Evolutionary conservation across 2,329 filamentous ascomycete species (phyloP).

Genomic region (Endocalyx cinctus): DNA sequence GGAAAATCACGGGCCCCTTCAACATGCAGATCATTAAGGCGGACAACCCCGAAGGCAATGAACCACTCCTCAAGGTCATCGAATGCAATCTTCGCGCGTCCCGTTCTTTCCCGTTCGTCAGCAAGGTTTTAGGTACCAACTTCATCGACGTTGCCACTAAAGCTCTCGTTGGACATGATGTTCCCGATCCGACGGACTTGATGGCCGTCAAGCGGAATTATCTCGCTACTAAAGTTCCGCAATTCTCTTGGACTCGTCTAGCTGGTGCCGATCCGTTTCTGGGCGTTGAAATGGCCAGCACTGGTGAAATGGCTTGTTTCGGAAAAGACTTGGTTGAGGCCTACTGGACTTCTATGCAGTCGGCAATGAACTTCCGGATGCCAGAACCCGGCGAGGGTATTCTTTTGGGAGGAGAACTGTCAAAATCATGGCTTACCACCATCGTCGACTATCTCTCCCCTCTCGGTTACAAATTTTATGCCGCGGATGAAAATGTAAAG

Average conservation of each 20-base stretch:
- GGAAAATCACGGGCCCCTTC: constrained; percentile 96
- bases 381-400: constrained; percentile 93
- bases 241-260: constrained; percentile 98
- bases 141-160: constrained; percentile 95
- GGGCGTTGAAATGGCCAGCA: constrained; percentile 95
- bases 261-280: constrained; percentile 96
- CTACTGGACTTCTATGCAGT: constrained; percentile 95
- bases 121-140: constrained; percentile 93
- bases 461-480: constrained; percentile 91
- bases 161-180: constrained; percentile 78
- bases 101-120: constrained; percentile 96
- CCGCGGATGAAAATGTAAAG: constrained; percentile 79
- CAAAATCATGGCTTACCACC: constrained; percentile 65
- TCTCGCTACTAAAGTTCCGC: constrained; percentile 93
- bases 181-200: constrained; percentile 79
- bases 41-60: constrained; percentile 67
- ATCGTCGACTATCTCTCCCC: constrained; percentile 85
- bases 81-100: constrained; percentile 98
- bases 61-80: constrained; percentile 85
- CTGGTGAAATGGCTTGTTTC: constrained; percentile 98
- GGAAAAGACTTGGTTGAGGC: constrained; percentile 93
- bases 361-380: constrained; percentile 98
- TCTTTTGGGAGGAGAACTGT: constrained; percentile 82
- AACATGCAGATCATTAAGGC: constrained; percentile 99
- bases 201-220: constrained; percentile 90